Conservation (phyloP, 2,329 filamentous ascomycete species). For the Diaporthe ampelina region DNA sequence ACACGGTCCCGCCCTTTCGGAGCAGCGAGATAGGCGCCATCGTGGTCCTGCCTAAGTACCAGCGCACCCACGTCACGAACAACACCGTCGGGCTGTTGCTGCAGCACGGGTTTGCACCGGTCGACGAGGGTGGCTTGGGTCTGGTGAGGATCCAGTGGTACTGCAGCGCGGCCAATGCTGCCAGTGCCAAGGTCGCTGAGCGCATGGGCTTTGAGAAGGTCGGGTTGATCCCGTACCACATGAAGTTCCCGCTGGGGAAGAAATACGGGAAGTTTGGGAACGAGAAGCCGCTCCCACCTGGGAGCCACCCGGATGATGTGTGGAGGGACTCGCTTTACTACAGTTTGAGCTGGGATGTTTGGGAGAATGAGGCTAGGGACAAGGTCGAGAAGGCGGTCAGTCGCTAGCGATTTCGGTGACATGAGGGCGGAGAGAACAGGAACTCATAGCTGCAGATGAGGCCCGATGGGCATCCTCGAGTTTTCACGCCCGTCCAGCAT, state of each 20-base stretch:
- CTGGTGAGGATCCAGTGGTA: slow-evolving; percentile 52
- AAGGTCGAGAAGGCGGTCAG: slow-evolving; percentile 44
- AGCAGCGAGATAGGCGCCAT: slow-evolving; percentile 53
- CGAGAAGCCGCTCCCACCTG: slow-evolving; percentile 43
- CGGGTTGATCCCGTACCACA: slow-evolving; percentile 51
- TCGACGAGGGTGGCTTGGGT: slow-evolving; percentile 44
- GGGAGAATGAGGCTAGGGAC: slow-evolving; percentile 43
- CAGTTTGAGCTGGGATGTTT: slow-evolving; percentile 51
- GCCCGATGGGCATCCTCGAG: too few relatives aligned
- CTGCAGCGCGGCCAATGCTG: slow-evolving; percentile 46
- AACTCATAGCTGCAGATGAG: too few relatives aligned
- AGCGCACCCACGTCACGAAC: slow-evolving; percentile 53
- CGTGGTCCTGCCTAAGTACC: slow-evolving; percentile 51
- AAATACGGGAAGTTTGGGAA: slow-evolving; percentile 46
- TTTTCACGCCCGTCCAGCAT: too few relatives aligned
- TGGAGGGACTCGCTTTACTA: slow-evolving; percentile 48
- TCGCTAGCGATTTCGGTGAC: neutral
- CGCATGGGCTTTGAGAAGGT: slow-evolving; percentile 52
- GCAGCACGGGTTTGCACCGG: slow-evolving; percentile 45
- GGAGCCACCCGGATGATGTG: slow-evolving; percentile 45
- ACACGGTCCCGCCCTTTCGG: slow-evolving; percentile 43
- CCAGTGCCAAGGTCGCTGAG: slow-evolving; percentile 49
- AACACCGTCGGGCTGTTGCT: slow-evolving; percentile 53
- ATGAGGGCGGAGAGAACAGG: too few relatives aligned
- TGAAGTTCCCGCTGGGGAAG: slow-evolving; percentile 45